Base-by-base conservation (phyloP, 345 rosid genomes). In the Moricandia moricandioides region DNA sequence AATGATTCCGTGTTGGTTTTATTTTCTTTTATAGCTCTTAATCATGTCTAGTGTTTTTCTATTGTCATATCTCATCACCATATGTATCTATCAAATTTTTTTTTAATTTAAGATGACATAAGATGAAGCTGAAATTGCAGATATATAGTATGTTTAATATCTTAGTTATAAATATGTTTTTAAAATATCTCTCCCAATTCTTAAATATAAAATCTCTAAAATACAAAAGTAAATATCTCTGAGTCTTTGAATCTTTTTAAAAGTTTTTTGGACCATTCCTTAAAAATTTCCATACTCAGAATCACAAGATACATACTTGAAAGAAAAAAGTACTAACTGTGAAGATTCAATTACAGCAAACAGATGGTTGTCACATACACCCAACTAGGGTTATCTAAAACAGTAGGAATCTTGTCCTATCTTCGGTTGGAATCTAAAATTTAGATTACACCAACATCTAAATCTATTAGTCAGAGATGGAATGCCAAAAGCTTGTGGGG, bases 401-500 rank as follows among this genome's bases (percentile, higher is more conserved):
- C 5, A 13, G 35, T 57, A 27, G 16, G 17, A 27, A 57, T 27
- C 6, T 51, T 67, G 30, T 51, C 45, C 11, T n/a, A 30, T 30
- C 18, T 49, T 49, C 55, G 24, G 21, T 69, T 54, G 40, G n/a
- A 24, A 24, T 27, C 8, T 56, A 26, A 56, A 11, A 24, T 21
- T 54, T 54, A 21, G 2, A 18, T 17, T 52, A 11, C 49, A 2
- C 4, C 16, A 17, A 35, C 29, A 56, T 2, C 59, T 10, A 31
- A 8, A 70, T 17, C 16, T 18, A 54, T 16, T 16, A 51, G 51
- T 49, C 16, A 54, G 18, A 27, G 40, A 64, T 56, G 51, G 16
- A 66, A 6, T 47, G 67, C 39, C 51, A 45, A 60, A 21, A 26
- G 5, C 37, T 62, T 14, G 69, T 62, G 69, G 72, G 69, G 74